Evolutionary conservation across 2,329 filamentous ascomycete genomes (phyloP).

Genomic region (Fusarium sp.): DNA sequence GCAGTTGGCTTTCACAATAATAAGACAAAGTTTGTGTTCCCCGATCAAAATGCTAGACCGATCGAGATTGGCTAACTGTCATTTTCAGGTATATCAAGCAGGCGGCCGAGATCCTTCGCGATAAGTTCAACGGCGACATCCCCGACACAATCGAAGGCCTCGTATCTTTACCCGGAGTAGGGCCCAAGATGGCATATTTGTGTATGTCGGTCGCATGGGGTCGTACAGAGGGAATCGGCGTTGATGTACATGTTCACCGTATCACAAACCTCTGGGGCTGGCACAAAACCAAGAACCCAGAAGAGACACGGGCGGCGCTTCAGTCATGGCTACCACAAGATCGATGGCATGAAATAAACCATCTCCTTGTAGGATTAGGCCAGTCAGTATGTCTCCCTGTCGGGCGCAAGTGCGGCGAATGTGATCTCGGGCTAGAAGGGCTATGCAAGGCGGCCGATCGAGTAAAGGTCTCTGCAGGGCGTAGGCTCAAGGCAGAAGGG

Average conservation of each 20-base stretch:
- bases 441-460: slow-evolving; percentile 82
- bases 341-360: slow-evolving; percentile 93
- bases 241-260: slow-evolving; percentile 95
- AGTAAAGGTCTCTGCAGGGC: slow-evolving; percentile 72
- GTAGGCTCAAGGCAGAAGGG: slow-evolving; percentile 59
- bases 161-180: slow-evolving; percentile 85
- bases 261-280: slow-evolving; percentile 96
- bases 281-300: slow-evolving; percentile 85
- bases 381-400: slow-evolving; percentile 89
- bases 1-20: slow-evolving; percentile 96
- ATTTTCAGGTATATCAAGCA: slow-evolving; percentile 74
- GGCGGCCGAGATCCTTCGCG: slow-evolving; percentile 79
- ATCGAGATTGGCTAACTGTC: slow-evolving; percentile 33
- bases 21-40: slow-evolving; percentile 75
- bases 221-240: slow-evolving; percentile 82
- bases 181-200: slow-evolving; percentile 95
- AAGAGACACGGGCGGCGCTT: slow-evolving; percentile 82
- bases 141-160: slow-evolving; percentile 83
- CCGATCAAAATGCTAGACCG: neutral
- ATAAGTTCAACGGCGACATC: slow-evolving; percentile 81
- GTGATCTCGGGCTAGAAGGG: slow-evolving; percentile 81
- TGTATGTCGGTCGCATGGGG: slow-evolving; percentile 82
- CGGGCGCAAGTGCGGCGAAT: slow-evolving; percentile 86
- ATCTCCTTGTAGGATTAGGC: slow-evolving; percentile 87
- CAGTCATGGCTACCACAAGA: slow-evolving; percentile 88